Conservation (phyloP, 768 basidiomycete species). For the Amanita polypyramis region DNA sequence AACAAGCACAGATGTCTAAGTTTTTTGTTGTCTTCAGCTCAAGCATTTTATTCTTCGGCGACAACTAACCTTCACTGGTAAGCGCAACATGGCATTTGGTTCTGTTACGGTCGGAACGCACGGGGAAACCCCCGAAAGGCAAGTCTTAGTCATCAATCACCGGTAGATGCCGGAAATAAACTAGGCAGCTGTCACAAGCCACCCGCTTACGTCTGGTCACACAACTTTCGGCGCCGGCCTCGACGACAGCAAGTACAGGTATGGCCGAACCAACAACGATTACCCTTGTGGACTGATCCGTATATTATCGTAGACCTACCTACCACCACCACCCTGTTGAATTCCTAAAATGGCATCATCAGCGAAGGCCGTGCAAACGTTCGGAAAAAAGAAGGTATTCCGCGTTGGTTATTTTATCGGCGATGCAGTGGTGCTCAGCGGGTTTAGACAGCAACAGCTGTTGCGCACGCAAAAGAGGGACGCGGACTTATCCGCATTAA, state of each 20-base stretch:
- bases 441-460: conserved; percentile 88
- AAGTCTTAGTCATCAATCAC: conserved; percentile 24
- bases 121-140: not conserved
- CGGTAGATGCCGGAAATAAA: conserved; percentile 23
- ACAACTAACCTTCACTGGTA: not conserved
- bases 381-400: conserved; percentile 98
- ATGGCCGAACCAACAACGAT: conserved; percentile 7
- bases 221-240: conserved; percentile 26
- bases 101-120: not conserved
- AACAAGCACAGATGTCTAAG: not conserved
- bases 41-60: not conserved
- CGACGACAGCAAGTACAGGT: conserved; percentile 37
- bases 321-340: conserved; percentile 19
- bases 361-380: conserved; percentile 92
- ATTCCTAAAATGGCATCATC: conserved; percentile 56
- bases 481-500: conserved; percentile 96
- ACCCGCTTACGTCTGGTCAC: conserved; percentile 18
- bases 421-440: conserved; percentile 7
- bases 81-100: conserved; percentile 7
- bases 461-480: conserved; percentile 94
- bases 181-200: conserved; percentile 33
- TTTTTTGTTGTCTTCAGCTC: not conserved
- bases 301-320: conserved; percentile 6
- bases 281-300: not conserved
- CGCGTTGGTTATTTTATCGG: conserved; percentile 3